A percentile compares a stretch with the other conserved stretches of the same genome.
These are phyloP conservation scores for Trypanosoma grayi DNA, from an alignment of 208 protist species.

Conservation along the genomic window DNA sequence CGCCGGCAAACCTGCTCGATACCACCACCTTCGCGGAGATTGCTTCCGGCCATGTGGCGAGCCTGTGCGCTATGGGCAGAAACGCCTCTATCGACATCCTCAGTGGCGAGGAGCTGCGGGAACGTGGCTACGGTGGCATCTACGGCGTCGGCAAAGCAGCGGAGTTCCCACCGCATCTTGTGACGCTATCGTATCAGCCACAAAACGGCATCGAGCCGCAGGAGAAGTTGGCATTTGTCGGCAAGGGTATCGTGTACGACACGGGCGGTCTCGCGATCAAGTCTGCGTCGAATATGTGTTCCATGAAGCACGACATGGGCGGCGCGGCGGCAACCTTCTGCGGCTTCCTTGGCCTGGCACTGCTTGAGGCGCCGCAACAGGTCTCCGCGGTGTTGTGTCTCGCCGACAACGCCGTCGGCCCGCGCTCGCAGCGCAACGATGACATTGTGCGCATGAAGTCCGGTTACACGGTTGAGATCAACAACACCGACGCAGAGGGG, in stretches of 20 bases:
- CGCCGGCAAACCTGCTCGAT: constrained; percentile 81
- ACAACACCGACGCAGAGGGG: constrained; percentile 93
- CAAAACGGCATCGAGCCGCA: constrained; percentile 38
- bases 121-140: constrained; percentile 79
- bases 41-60: constrained; percentile 33
- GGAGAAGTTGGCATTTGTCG: constrained; percentile 78
- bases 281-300: constrained; percentile 64
- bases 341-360: constrained; percentile 62
- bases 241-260: constrained; percentile 94
- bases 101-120: constrained; percentile 73
- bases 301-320: constrained; percentile 93
- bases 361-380: constrained; percentile 38
- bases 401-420: constrained; percentile 89
- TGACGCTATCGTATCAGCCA: constrained; percentile 78
- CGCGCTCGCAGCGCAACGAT: constrained; percentile 73
- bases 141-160: constrained; percentile 85
- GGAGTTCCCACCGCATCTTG: constrained; percentile 77
- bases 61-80: constrained; percentile 30
- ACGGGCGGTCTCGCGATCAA: constrained; percentile 90
- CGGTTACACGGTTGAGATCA: constrained; percentile 88
- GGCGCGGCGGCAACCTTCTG: constrained; percentile 84
- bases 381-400: constrained; percentile 73
- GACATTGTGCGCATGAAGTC: constrained; percentile 89
- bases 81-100: constrained; percentile 49
- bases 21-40: constrained; percentile 84